Base-by-base conservation (phyloP, 2,329 filamentous ascomycete species). In the Ophiostoma montium region DNA sequence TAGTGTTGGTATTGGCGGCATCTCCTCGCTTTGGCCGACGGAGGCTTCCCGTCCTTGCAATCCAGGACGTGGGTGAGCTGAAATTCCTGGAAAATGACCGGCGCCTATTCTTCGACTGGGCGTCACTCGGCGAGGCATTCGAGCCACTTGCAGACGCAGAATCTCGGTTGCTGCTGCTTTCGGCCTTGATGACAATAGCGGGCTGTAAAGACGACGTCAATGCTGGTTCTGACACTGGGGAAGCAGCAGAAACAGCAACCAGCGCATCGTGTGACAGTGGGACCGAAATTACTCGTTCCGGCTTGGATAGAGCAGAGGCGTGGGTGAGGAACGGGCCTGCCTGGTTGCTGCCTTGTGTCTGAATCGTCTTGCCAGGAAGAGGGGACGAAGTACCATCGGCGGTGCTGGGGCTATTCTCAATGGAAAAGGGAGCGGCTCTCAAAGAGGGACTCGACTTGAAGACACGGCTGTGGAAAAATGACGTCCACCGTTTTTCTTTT, bases 81-180 rank as follows among this genome's bases (percentile, higher is more conserved):
- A 82, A 76, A 49, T 78, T 75, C 68, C 77, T 72, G 15, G 78
- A 80, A 23, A 76, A 64, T 15, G 78, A 79, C 51, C 73, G 70
- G 48, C 67, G 69, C 12, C 72, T 64, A 46, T 62, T 65, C 56
- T 68, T 71, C 8, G 68, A 65, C 2, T 69, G 67, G 2, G 67
- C 68, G 27, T 62, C 62, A 35, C 70, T 66, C 2, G 61, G 58
- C 2, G 63, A 53, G 1, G 47, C 27, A 21, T 33, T 30, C 3
- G 45, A 46, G 32, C 32, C 42, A 3, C 47, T 41, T 3, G 49
- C 35, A 13, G 38, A 52, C 2, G 38, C 38, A 8, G 38, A 30
- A 15, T 42, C 30, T 16, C 33, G 48, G 10, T 36, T 27, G 11
- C 36, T 36, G 3, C 42, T 39, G 18, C 41, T 41, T 30, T 42